Base-by-base conservation (phyloP, 441 rosid genomes). In the Pelargonium fulgidum region DNA sequence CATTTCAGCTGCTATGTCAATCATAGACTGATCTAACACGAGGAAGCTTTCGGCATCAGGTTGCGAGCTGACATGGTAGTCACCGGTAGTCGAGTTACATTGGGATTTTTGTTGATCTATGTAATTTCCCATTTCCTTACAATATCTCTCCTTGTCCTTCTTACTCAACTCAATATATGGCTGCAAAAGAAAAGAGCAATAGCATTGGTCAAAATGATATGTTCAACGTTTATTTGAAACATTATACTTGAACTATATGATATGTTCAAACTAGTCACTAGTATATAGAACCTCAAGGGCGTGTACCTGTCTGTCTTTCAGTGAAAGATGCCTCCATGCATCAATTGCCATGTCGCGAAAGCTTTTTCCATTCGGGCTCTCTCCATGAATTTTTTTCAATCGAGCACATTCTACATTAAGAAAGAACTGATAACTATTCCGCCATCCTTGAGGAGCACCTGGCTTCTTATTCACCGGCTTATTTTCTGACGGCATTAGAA, bases 51-150 rank as follows among this genome's bases (percentile, higher is more conserved):
- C 59, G 7, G 59, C 19, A 14, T 52, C 59, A 14, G 59, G 59
- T 52, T 52, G 59, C 17, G 59, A 7, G 20, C 59, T 52, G 19
- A 52, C 59, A 52, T 52, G 20, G 59, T 52, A 52, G 59, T 52
- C 59, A n/a, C 59, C 59, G 1, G 7, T 16, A 52, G 17, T 6
- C 7, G 17, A 5, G 59, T 19, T 52, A 16, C 59, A 13, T 7
- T 16, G 19, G 19, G 59, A 52, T 9, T 52, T 52, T n/a, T 16
- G 7, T n/a, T 16, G 59, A 7, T 52, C 59, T 7, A 4, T 14
- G 59, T 52, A 52, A 52, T n/a, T 19, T 14, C 17, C 7, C 59
- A 52, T 52, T n/a, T 52, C 59, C 17, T 52, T 17, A 17, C 59
- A 52, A 14, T 3, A 52, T 6, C 59, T n/a, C 17, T 52, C 59